Percentiles rank a stretch among this genome's conserved stretches.
Evolutionary conservation across 2,329 filamentous ascomycete species (phyloP).

Genomic region (Hymenoscyphus repandus): DNA sequence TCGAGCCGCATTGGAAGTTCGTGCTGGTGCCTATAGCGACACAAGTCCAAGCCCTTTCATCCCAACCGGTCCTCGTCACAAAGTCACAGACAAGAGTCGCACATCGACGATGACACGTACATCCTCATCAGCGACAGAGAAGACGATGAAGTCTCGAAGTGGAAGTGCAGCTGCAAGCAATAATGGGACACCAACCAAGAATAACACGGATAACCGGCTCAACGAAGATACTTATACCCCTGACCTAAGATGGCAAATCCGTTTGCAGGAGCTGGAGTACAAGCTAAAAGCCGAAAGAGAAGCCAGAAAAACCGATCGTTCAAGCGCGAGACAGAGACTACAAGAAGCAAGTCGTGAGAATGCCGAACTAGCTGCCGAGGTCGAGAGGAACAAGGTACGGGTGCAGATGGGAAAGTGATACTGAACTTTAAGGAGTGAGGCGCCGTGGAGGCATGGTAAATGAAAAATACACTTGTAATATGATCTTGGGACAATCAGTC

Average conservation of each 20-base stretch:
- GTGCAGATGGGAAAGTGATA: slow-evolving; percentile 13
- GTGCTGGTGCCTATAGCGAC: slow-evolving; percentile 34
- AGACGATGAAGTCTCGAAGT: slow-evolving; percentile 34
- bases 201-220: background rate
- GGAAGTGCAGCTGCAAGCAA: background rate
- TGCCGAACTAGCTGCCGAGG: slow-evolving; percentile 59
- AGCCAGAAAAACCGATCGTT: slow-evolving; percentile 76
- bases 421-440: background rate
- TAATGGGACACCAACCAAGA: background rate
- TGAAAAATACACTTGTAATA: background rate
- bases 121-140: slow-evolving; percentile 40
- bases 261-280: slow-evolving; percentile 81
- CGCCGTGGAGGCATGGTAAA: too few relatives aligned
- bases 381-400: slow-evolving; percentile 38
- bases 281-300: slow-evolving; percentile 88
- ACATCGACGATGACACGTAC: slow-evolving; percentile 47
- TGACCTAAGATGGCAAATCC: slow-evolving; percentile 66
- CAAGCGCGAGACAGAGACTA: slow-evolving; percentile 73
- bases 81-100: slow-evolving; percentile 20
- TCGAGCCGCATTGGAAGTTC: slow-evolving; percentile 46
- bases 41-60: slow-evolving; percentile 33
- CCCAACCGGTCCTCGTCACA: slow-evolving; percentile 30
- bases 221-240: slow-evolving; percentile 50
- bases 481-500: background rate
- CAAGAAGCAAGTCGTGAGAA: slow-evolving; percentile 60